Conservation (phyloP, 140 eudicot species). For the Ambrosia hybrid region DNA sequence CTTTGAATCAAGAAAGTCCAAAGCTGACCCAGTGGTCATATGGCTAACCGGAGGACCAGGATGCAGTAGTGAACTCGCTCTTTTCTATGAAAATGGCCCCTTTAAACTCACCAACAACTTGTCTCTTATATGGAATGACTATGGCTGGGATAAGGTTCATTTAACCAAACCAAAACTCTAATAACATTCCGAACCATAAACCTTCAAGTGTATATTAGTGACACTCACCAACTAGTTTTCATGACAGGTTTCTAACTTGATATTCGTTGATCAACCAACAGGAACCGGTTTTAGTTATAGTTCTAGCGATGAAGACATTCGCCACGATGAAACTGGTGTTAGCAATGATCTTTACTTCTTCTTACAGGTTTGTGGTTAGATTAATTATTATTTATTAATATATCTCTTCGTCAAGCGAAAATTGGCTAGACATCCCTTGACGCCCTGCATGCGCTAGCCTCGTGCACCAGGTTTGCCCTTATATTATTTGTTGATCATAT, state of each 20-base stretch:
- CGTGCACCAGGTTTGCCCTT: background rate
- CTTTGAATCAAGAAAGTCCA: conserved; percentile 57
- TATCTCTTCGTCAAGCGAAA: no score
- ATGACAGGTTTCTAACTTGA: conserved; percentile 71
- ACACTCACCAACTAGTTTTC: background rate
- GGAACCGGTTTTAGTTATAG: conserved; percentile 92
- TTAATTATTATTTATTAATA: background rate
- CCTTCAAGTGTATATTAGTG: background rate
- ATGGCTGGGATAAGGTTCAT: conserved; percentile 63
- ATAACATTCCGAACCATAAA: background rate
- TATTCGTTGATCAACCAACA: conserved; percentile 87
- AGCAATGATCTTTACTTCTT: conserved; percentile 79
- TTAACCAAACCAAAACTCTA: background rate
- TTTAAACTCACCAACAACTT: conserved; percentile 46
- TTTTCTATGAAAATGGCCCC: conserved; percentile 66
- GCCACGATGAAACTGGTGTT: conserved; percentile 58
- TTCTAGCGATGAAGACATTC: conserved; percentile 47
- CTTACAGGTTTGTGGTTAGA: conserved; percentile 59
- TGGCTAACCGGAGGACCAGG: conserved; percentile 81
- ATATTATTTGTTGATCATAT: no score
- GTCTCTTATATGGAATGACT: conserved; percentile 67
- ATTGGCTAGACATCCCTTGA: no score
- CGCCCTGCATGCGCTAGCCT: no score
- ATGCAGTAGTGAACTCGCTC: conserved; percentile 58
- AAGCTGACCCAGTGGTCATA: conserved; percentile 60